Evolutionary conservation across 148 eudicot species (phyloP), one percentile per base, ranked within the genome.

Genomic region (Nepenthes mirabilis): DNA sequence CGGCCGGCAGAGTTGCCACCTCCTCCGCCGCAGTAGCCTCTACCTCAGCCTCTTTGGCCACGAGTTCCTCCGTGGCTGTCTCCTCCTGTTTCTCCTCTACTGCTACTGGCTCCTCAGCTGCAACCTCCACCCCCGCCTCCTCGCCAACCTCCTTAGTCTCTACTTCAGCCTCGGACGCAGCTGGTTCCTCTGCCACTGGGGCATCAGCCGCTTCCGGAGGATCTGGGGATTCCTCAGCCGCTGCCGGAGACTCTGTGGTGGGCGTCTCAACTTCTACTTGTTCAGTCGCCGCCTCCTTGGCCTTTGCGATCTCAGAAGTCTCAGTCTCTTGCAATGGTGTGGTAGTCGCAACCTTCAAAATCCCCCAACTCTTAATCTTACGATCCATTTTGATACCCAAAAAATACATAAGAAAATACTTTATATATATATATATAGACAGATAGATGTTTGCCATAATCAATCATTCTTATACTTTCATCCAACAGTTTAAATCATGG

Each of bases 321-420:
- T 58, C 61, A 6, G 13, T 58, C 61, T 58, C 61, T 40, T 14
- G 61, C 23, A 40, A 34, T 0, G 50, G 6, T 58, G 50, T 23
- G 49, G 61, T 43, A 48, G 35, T 43, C 40, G 49, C 61, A 58
- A 58, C 61, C 61, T 58, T 47, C 49, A 58, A 11, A 23, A 58
- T 37, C 37, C 14, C 14, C 33, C 47, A 23, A 37, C 9, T 56
- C 34, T 5, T 36, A 8, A 12, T 58, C 4, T 36, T 2, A 7
- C 5, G 14, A 33, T n/a, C 59, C 13, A 56, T 36, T 2, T 3
- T 35, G n/a, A 34, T 11, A 56, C 6, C n/a, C 10, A 32, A 35
- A 11, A 2, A 36, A 35, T 9, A 10, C 2, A 9, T 34, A 13
- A 56, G n/a, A 23, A 3, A 56, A 9, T 56, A 23, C 23, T 23